Conservation (phyloP, 2,329 filamentous ascomycete genomes). For the Cercospora zeae-maydis region DNA sequence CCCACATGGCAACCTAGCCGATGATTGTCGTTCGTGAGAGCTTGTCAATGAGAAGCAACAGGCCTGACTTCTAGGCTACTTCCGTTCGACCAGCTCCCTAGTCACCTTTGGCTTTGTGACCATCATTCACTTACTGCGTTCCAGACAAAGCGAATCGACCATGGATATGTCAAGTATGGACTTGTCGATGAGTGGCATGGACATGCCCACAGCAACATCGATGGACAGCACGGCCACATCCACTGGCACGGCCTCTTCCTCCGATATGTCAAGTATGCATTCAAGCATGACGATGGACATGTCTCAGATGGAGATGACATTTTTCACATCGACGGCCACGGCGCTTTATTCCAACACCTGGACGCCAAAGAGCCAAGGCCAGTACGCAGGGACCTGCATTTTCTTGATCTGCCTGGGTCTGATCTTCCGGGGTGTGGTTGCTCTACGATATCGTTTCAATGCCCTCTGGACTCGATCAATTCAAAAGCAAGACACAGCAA, state of each 20-base stretch:
- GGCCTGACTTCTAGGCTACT: not conserved
- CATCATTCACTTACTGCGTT: not conserved
- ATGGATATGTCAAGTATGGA: conserved; percentile 8
- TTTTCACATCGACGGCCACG: conserved; percentile 60
- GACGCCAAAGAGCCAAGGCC: conserved; percentile 64
- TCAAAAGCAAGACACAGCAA: not conserved
- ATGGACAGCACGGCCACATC: not conserved
- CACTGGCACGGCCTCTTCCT: not conserved
- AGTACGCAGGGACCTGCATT: conserved; percentile 83
- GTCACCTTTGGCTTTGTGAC: not conserved
- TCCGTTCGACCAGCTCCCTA: not conserved
- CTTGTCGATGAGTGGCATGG: not conserved
- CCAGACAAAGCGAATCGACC: not conserved
- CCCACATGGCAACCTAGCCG: not conserved
- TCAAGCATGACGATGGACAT: conserved; percentile 34
- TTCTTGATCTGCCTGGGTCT: conserved; percentile 75
- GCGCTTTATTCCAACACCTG: conserved; percentile 65
- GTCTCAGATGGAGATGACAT: conserved; percentile 53
- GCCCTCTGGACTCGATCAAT: conserved; percentile 50
- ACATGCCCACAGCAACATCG: not conserved
- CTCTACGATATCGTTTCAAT: conserved; percentile 13
- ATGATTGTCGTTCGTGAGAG: not conserved
- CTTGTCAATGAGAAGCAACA: conserved; percentile 2
- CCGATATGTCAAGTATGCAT: conserved; percentile 20
- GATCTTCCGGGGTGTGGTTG: conserved; percentile 55